phyloP scores from a whole-genome alignment of 768 basidiomycete species.

The Boletus tylopilopsis region DNA sequence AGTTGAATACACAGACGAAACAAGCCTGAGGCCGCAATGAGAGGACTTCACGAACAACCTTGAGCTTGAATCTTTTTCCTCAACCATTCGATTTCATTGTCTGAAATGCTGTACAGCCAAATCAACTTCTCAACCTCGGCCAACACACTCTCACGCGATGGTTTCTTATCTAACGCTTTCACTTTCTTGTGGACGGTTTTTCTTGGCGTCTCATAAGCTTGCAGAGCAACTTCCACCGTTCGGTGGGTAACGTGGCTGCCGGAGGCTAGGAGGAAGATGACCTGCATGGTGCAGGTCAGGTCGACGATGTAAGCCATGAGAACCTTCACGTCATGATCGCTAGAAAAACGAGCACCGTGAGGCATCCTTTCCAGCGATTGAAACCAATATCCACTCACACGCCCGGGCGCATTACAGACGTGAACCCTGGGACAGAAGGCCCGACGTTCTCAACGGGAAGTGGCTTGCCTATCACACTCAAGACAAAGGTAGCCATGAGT shows the following conservation, averaged over 20 bases:
- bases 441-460: too few species aligned
- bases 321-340: conserved; percentile 7
- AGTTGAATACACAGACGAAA: background rate
- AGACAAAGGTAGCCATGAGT: too few species aligned
- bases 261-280: conserved; percentile 1
- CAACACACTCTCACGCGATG: conserved; percentile 7
- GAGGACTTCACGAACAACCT: background rate
- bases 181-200: background rate
- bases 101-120: conserved; percentile 10
- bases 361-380: background rate
- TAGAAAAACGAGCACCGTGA: background rate
- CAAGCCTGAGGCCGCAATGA: too few species aligned
- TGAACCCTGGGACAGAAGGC: too few species aligned
- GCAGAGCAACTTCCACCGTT: background rate
- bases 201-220: background rate
- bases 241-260: background rate
- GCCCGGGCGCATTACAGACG: too few species aligned
- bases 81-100: conserved; percentile 2
- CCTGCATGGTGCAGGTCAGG: conserved; percentile 15
- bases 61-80: background rate
- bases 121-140: conserved; percentile 8
- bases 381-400: conserved; percentile 2
- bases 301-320: conserved; percentile 13
- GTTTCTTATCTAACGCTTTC: conserved; percentile 2
- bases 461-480: too few species aligned